A percentile compares a stretch with the other conserved stretches of the same genome.
Conservation (phyloP, 176 grass and related monocot genomes). For the Aechmea fasciata region DNA sequence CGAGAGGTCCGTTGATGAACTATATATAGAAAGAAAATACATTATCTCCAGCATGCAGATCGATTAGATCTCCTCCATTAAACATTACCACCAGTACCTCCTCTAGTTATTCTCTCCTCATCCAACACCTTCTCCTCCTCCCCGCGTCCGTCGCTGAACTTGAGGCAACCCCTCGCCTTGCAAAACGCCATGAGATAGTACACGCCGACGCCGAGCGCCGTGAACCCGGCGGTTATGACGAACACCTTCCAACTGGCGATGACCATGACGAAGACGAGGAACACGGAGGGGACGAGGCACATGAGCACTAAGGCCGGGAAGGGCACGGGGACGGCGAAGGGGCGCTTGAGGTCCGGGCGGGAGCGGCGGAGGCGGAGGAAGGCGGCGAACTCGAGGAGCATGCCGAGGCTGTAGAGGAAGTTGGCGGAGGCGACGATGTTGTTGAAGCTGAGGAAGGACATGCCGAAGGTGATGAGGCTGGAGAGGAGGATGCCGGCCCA, state of each 20-base stretch:
- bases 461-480: conserved; percentile 51
- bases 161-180: conserved; percentile 35
- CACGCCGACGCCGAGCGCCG: conserved; percentile 27
- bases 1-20: too few species aligned
- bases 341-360: conserved; percentile 29
- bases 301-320: conserved; percentile 27
- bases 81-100: background rate
- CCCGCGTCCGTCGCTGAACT: conserved; percentile 20
- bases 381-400: conserved; percentile 83
- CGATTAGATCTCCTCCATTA: too few species aligned
- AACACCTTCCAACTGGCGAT: conserved; percentile 83
- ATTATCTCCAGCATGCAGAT: too few species aligned
- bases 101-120: background rate
- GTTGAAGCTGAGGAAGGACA: conserved; percentile 86
- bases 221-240: conserved; percentile 42
- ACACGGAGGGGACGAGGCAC: conserved; percentile 57
- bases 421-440: conserved; percentile 72
- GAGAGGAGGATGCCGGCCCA: conserved; percentile 65
- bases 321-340: conserved; percentile 43
- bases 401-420: conserved; percentile 90
- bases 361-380: conserved; percentile 64
- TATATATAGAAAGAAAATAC: too few species aligned
- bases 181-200: conserved; percentile 55
- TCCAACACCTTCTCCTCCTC: background rate
- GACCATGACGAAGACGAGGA: conserved; percentile 83